Base-by-base conservation (phyloP, 208 protist species). In the Herpetomonas samuelpessoai region DNA sequence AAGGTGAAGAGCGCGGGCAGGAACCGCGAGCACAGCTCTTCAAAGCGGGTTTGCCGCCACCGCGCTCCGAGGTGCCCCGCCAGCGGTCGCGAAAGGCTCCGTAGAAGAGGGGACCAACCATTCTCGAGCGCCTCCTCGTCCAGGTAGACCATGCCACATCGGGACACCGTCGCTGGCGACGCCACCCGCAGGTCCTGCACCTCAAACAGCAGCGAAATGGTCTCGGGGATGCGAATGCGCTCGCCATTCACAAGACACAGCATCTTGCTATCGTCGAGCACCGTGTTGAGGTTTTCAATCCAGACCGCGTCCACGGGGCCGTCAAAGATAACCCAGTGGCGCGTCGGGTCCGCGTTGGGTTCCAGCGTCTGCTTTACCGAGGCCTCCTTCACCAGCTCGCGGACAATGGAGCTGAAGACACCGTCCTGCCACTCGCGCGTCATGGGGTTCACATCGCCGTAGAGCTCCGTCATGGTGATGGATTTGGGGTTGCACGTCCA, bases 211-310 rank as follows among this genome's bases (percentile, higher is more conserved):
- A 98, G 79, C 39, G 92, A 83, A 59, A 97, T 88, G 18, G 83
- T 91, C 41, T 81, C 71, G 16, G 82, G 92, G 27, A 98, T 81
- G 62, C 93, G 96, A 52, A 99, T 98, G 52, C 96, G 91, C 75
- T 99, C 96, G 21, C 96, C 93, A 71, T 95, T 97, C 19, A 97
- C 83, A 12, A 99, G 86, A 71, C 97, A 99, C 16, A 99, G 89
- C 83, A 98, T 97, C 75, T 98, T 98, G 83, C 96, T 98, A 75
- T 99, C 97, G 71, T 99, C 98, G 1, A 99, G 84, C 7, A 99
- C 97, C 10, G 97, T 99, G 81, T 99, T 99, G 80, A 99, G 86
- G 69, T 97, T 98, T 68, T 99, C 98, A 81, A 99, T 98, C 98
- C 98, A 99, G 22, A 99, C 65, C 12, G 98, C 92, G 71, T 99